These are phyloP conservation scores for Microcos paniculata DNA, from an alignment of 345 rosid species.

Conservation along the genomic window DNA sequence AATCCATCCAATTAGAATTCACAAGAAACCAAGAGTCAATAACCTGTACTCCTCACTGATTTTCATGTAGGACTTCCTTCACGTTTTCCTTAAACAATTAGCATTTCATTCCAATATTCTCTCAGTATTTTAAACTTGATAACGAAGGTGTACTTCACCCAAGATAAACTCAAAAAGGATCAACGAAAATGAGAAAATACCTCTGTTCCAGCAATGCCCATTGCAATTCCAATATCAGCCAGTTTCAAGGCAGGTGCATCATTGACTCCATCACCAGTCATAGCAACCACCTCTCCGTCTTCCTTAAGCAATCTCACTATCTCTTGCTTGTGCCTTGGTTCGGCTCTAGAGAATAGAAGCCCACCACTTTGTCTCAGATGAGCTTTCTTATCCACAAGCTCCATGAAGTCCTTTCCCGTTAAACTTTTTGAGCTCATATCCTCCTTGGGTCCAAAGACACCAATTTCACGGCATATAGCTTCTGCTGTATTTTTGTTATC, in stretches of 20 bases:
- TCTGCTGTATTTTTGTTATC: constrained; percentile 71
- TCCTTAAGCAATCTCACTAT: constrained; percentile 54
- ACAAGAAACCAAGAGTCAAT: background rate
- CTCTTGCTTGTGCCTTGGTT: constrained; percentile 55
- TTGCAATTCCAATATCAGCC: constrained; percentile 67
- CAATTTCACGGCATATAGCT: constrained; percentile 71
- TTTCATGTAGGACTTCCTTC: background rate
- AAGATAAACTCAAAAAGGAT: background rate
- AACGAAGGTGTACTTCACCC: background rate
- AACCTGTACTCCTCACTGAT: background rate
- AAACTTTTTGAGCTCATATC: constrained; percentile 37
- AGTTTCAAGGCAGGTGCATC: constrained; percentile 72
- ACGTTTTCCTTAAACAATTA: background rate
- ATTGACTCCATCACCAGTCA: constrained; percentile 71
- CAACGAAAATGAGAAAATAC: constrained; percentile 23
- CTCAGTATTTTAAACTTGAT: background rate
- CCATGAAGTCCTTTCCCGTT: constrained; percentile 47
- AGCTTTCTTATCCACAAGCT: constrained; percentile 30
- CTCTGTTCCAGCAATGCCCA: constrained; percentile 77
- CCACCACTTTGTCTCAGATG: constrained; percentile 41
- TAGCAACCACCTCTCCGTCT: constrained; percentile 68
- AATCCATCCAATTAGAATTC: background rate
- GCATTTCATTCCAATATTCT: background rate
- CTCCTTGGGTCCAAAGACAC: constrained; percentile 48
- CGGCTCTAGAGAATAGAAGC: constrained; percentile 51